Base-by-base conservation (phyloP, 129 eudicot species). In the Flaveria ramosissima region DNA sequence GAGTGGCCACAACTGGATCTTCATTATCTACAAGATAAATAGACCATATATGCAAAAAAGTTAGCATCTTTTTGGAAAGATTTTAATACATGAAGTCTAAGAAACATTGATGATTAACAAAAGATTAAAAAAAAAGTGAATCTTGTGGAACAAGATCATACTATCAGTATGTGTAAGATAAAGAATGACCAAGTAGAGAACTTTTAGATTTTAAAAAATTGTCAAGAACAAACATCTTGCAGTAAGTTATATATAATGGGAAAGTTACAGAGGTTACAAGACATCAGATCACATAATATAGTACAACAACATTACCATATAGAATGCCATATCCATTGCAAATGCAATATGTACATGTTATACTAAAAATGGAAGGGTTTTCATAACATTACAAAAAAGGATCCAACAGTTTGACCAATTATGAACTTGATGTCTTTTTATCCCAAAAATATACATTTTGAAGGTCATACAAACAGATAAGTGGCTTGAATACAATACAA, bases 21-120 rank as follows among this genome's bases (percentile, higher is more conserved):
- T 86, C 83, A 46, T 75, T 82, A 69, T 83, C 96, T 90, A 84
- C 62, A 64, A 81, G 14, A 57, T 47, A 57, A 27, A 56, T 46
- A 14, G n/a, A 64, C n/a, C 36, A 56, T 48, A 74, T n/a, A 26
- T 12, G 45, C 17, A 73, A 42, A 27, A 16, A 30, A 77, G 51
- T 83, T 76, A 80, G 72, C 56, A 43, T 14, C 30, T 32, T 9
- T 56, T 30, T 70, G 26, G 11, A 62, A 70, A 16, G 69, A 66
- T 51, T 48, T 10, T 2, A 19, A 24, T 60, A 36, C 73, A 71
- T 45, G 13, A 63, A 14, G 0, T 63, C 27, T 63, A 30, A 27
- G 21, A 5, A 27, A n/a, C 4, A 26, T 1, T 9, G 24, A 10
- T 42, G 60, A 26, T 43, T 42, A 42, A 74, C 2, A 21, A 21